Base-by-base conservation (phyloP, 2,329 filamentous ascomycete genomes). In the Aspergillus udagawae region DNA sequence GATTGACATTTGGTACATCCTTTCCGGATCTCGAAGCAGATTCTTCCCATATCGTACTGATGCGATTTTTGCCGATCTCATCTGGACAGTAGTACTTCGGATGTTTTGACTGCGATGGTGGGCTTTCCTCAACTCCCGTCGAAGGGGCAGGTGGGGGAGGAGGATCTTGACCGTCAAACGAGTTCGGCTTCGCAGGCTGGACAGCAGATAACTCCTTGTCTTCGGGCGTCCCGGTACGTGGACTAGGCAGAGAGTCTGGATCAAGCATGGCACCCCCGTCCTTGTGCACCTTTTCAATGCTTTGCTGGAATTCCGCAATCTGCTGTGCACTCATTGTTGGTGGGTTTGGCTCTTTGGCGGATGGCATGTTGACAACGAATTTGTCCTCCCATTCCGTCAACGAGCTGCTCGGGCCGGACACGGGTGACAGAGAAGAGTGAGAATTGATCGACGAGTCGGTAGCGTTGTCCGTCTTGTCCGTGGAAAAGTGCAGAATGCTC, bases 311-410 rank as follows among this genome's bases (percentile, higher is more conserved):
- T 17, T 74, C 65, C 2, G 62, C 49, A 38, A 77, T 76, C 55
- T 78, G 72, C 32, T 73, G 66, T 1, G 66, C 63, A 3, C 71
- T 75, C 72, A 77, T 73, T 1, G 65, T 70, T 4, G 73, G 70
- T 3, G 75, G 75, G 47, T 74, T 75, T 0, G 76, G 74, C 2
- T 77, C 74, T 41, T 69, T 74, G 3, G 75, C 74, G 21, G 73
- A 73, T 4, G 75, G 75, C 74, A 77, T 78, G 51, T 77, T 68
- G 35, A 77, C 73, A 48, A 77, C 74, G 58, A 77, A 77, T 63
- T 66, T 68, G 56, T 78, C 75, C 52, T 74, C 72, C 69, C 73
- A 71, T 41, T 73, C 70, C 14, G 67, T 71, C 25, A 68, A 62
- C 0, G 70, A 72, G 28, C 65, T 67, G 21, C 69, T 63, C 23